Evolutionary conservation across 805 yeast species (phyloP).

Genomic region (Lachancea waltii): DNA sequence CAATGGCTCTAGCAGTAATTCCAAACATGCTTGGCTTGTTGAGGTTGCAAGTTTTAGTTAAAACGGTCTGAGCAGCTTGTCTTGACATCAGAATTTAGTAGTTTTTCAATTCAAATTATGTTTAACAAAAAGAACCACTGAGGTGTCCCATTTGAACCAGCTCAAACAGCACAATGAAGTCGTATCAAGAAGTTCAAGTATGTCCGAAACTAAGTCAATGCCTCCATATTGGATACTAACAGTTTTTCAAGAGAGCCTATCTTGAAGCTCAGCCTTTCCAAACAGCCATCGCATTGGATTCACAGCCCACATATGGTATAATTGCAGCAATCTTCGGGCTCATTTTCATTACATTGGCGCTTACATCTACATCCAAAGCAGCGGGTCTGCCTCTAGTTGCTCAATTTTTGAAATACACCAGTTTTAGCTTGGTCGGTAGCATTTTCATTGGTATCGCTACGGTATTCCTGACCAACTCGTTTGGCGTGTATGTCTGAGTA

Average conservation of each 20-base stretch:
- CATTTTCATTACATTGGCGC: conserved; percentile 15
- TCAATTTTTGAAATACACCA: conserved; percentile 22
- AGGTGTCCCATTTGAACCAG: too few species aligned
- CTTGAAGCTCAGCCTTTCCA: conserved; percentile 14
- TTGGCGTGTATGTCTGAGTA: conserved; percentile 40
- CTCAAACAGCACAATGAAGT: too few species aligned
- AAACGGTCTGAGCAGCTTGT: too few species aligned
- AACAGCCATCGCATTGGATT: conserved; percentile 13
- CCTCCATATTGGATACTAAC: background rate
- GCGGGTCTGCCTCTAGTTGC: conserved; percentile 12
- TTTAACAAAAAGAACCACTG: too few species aligned
- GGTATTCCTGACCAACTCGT: conserved; percentile 37
- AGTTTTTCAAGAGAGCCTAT: conserved; percentile 18
- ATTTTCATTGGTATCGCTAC: conserved; percentile 36
- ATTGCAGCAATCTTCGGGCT: conserved; percentile 17
- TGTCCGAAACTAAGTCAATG: background rate
- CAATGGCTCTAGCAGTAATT: background rate
- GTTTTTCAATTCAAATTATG: too few species aligned
- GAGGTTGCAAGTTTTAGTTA: too few species aligned
- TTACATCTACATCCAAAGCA: conserved; percentile 12
- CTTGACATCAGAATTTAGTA: too few species aligned
- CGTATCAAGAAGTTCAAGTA: conserved; percentile 6
- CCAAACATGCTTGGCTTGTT: too few species aligned
- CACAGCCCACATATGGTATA: conserved; percentile 23
- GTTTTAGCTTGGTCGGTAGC: conserved; percentile 31